phyloP scores from a whole-genome alignment of 2,329 filamentous ascomycete genomes.

The Dryadomyces quercus-mongolicae region DNA sequence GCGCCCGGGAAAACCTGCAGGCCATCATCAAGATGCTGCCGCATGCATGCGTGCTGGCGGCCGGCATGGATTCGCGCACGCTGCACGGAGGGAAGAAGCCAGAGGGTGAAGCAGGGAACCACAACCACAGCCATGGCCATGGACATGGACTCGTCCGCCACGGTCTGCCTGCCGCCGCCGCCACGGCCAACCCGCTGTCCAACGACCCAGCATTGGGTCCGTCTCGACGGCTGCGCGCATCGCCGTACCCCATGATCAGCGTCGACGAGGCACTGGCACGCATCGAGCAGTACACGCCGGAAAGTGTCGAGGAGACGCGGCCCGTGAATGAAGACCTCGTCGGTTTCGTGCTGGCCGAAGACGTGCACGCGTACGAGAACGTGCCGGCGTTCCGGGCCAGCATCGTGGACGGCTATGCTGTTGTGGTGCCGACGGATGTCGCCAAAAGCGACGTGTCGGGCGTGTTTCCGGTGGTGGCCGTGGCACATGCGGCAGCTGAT shows the following conservation, averaged over 20 bases:
- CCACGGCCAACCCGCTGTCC: too few species aligned
- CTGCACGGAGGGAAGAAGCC: constrained; percentile 68
- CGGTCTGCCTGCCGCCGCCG: constrained; percentile 47
- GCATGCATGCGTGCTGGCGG: constrained; percentile 85
- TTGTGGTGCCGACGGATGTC: constrained; percentile 44
- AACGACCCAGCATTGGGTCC: constrained; percentile 50
- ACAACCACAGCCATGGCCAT: constrained; percentile 42
- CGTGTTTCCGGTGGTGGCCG: constrained; percentile 70
- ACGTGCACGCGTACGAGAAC: constrained; percentile 66
- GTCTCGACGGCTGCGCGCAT: constrained; percentile 66
- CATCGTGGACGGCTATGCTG: constrained; percentile 93
- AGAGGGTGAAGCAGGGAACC: constrained; percentile 31
- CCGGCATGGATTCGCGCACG: constrained; percentile 66
- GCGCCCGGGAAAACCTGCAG: constrained; percentile 84
- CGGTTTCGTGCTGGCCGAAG: constrained; percentile 69
- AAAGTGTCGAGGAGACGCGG: constrained; percentile 40
- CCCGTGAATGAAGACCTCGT: constrained; percentile 56
- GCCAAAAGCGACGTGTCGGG: constrained; percentile 54
- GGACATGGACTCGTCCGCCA: constrained; percentile 61
- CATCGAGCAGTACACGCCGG: constrained; percentile 62
- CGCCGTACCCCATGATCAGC: constrained; percentile 83
- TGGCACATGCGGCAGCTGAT: constrained; percentile 72
- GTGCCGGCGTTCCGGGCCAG: constrained; percentile 92
- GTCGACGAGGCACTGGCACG: constrained; percentile 68
- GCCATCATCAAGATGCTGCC: constrained; percentile 81